Base-by-base conservation (phyloP, 495 filamentous ascomycete species). In the Bombardia bombarda region DNA sequence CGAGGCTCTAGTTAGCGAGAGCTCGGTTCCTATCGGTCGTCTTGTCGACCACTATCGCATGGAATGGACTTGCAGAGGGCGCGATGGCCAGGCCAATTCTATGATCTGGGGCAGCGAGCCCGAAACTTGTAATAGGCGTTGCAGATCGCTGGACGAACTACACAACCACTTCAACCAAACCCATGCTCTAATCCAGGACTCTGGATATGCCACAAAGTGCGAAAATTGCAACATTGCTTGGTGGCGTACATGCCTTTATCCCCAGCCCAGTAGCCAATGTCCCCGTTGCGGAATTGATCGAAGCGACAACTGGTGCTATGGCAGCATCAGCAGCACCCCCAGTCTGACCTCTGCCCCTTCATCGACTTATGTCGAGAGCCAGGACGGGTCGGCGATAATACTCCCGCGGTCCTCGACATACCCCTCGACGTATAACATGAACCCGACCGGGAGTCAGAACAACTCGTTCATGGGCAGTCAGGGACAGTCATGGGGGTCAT, bases 41-140 rank as follows among this genome's bases (percentile, higher is more conserved):
- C 32, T 26, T 1, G 10, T 46, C 16, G 5, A 4, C 2, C 13
- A 34, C 12, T 3, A 12, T 7, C 20, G 34, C 32, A 16, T 34
- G 17, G 19, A 34, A 16, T 56, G 49, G 49, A 33, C 40, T 3
- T 56, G 53, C 22, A 6, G 17, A 4, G 31, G 39, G 22, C 42
- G 43, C 18, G 41, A 40, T 18, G 23, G 43, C n/a, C 16, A 19
- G 24, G 0, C 30, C 34, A 12, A 34, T 7, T n/a, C 7, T 13
- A 3, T 33, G 10, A 0, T 25, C 41, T 12, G 7, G 10, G 17
- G 10, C 17, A 26, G 26, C 36, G 36, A 5, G 16, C 12, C 24
- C 30, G 42, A 42, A 13, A 17, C 21, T 9, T 55, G 52, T 45
- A 34, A 22, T 19, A 1, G 3, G 9, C 32, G 24, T 9, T 37